phyloP scores from a whole-genome alignment of 2,329 filamentous ascomycete genomes.

The Beauveria pseudobassiana region DNA sequence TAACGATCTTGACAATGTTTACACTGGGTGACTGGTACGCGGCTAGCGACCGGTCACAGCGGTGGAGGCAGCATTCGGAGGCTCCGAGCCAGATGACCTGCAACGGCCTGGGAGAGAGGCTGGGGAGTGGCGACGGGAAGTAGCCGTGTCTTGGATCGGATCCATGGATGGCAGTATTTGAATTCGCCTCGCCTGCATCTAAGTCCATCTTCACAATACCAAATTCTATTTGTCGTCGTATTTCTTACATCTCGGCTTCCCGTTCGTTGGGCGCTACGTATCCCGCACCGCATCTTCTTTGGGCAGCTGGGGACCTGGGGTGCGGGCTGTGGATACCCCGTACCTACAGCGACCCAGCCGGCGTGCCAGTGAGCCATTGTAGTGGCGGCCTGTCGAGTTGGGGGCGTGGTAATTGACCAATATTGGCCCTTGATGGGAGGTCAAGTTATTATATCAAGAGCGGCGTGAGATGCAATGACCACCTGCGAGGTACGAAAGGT shows the following conservation, averaged over 20 bases:
- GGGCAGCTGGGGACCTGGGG: not conserved
- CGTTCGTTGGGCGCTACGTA: not conserved
- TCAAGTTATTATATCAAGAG: not conserved
- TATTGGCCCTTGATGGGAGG: not conserved
- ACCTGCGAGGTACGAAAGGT: too few relatives aligned
- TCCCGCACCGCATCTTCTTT: not conserved
- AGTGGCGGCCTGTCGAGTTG: not conserved
- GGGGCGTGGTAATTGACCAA: too few relatives aligned
- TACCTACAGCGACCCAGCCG: constrained; percentile 1
- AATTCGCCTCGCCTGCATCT: not conserved
- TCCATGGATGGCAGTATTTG: too few relatives aligned
- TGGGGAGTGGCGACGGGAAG: not conserved
- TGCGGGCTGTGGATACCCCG: not conserved
- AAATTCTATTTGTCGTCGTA: not conserved
- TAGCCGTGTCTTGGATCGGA: too few relatives aligned
- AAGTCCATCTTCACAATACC: not conserved
- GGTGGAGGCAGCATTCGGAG: not conserved
- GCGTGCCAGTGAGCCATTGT: constrained; percentile 7
- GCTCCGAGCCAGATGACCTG: not conserved
- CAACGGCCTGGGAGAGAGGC: not conserved
- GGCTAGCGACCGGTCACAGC: not conserved
- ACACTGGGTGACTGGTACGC: not conserved
- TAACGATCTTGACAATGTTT: not conserved
- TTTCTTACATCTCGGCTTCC: not conserved
- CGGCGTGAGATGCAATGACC: too few relatives aligned